Percentiles rank a stretch among this genome's conserved stretches.
These are phyloP conservation scores for Fagopyrum homotropicum DNA, from an alignment of 148 eudicot genomes.

Conservation along the genomic window DNA sequence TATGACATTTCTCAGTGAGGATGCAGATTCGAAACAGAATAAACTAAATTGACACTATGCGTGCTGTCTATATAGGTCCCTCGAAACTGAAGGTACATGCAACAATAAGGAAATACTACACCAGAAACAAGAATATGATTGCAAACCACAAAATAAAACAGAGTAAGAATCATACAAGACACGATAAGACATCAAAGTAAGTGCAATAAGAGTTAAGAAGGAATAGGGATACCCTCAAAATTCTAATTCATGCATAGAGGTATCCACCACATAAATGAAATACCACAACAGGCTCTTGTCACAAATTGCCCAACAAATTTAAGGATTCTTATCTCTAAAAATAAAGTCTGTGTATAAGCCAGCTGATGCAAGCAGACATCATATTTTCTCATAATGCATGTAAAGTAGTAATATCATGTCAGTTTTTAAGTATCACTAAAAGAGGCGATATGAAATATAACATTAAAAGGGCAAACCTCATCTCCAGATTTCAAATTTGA, in stretches of 20 bases:
- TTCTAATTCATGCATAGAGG: not conserved
- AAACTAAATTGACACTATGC: not conserved
- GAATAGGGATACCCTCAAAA: not conserved
- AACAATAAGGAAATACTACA: not conserved
- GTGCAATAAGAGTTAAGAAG: not conserved
- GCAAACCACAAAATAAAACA: not conserved
- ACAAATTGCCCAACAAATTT: not conserved
- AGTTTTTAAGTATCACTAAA: not conserved
- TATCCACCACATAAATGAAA: constrained; percentile 1
- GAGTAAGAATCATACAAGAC: not conserved
- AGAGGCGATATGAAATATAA: not conserved
- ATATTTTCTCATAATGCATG: not conserved
- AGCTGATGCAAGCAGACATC: not conserved
- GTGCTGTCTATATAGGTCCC: not conserved
- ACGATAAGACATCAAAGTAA: not conserved
- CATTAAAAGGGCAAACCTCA: constrained; percentile 47
- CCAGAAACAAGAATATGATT: not conserved
- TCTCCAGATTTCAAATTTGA: constrained; percentile 66
- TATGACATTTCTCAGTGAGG: not conserved
- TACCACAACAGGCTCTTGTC: not conserved
- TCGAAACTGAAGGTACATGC: not conserved
- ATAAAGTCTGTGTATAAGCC: not conserved
- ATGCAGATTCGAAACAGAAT: not conserved
- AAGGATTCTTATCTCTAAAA: not conserved
- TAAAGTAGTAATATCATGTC: not conserved